Conservation (phyloP, 1,139 yeast species). For the Eremothecium cymbalariae region DNA sequence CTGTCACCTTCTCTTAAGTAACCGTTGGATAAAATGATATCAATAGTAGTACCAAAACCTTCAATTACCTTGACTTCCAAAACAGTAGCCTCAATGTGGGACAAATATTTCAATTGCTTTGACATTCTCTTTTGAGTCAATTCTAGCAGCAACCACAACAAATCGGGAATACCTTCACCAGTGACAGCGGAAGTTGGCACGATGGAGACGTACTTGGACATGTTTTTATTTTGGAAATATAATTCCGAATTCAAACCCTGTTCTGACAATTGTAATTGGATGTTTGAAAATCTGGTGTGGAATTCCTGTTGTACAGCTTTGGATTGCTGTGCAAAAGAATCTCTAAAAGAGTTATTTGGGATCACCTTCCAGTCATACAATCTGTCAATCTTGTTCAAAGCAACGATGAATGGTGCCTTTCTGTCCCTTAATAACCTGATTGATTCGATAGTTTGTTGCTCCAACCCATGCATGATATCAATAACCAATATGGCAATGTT, state of each 20-base stretch:
- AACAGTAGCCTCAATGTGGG: constrained; percentile 85
- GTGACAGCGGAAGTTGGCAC: constrained; percentile 98
- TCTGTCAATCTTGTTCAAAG: constrained; percentile 94
- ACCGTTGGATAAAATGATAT: constrained; percentile 95
- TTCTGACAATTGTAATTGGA: constrained; percentile 88
- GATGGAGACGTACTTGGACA: constrained; percentile 87
- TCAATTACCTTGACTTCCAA: constrained; percentile 97
- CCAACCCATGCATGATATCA: constrained; percentile 98
- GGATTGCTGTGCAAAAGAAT: constrained; percentile 73
- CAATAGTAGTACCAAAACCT: constrained; percentile 98
- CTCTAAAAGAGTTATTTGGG: constrained; percentile 94
- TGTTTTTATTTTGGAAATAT: constrained; percentile 88
- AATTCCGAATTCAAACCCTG: constrained; percentile 97
- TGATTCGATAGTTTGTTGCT: constrained; percentile 94
- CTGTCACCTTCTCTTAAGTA: constrained; percentile 89
- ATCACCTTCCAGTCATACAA: constrained; percentile 85
- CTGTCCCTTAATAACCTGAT: constrained; percentile 86
- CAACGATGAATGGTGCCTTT: constrained; percentile 96
- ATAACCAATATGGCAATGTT: constrained; percentile 97
- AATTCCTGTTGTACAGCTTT: constrained; percentile 87
- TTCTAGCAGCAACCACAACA: constrained; percentile 89
- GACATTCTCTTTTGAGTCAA: constrained; percentile 98
- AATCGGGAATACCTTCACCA: constrained; percentile 99
- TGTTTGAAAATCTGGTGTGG: constrained; percentile 75
- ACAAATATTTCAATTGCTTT: constrained; percentile 92